Base-by-base conservation (phyloP, 179 eudicot species). In the Drosera spatulata region DNA sequence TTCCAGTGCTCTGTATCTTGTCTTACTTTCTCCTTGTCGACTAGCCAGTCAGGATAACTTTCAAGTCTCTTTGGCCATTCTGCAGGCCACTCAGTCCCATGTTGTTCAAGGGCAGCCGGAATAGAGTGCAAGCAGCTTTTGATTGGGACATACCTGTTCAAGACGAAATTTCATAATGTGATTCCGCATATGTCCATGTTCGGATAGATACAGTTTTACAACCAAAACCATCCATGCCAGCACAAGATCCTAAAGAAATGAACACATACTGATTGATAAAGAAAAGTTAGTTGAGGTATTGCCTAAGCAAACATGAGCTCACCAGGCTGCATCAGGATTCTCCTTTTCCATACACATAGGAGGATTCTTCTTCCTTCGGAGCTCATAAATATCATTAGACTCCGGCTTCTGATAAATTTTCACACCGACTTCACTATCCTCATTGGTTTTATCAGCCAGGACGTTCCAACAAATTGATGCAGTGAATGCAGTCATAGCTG, bases 1-100 rank as follows among this genome's bases (percentile, higher is more conserved):
- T 85, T 83, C 99, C 99, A 94, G 75, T 83, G 99, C 52, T 73
- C 79, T 48, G 82, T 83, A 41, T 94, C 97, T 33, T 91, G 86
- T 62, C 74, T 75, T 55, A 94, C 75, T 67, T 85, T 87, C 60
- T 86, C 96, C 70, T 77, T 83, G 69, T 85, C 78, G 64, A 67
- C 80, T 75, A 85, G 73, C 99, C 99, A 94, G 52, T 94, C 99
- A 3, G 97, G 97, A 68, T 75, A 94, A 41, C 79, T 90, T 69
- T 81, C 75, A 61, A 94, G 97, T 82, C 99, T 85, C 61, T 77
- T 74, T n/a, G 99, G 99, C 99, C 99, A 94, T 79, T 86, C 97
- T 66, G 82, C 85, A 45, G 99, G 99, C 97, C 97, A 86, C 77
- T 94, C 99, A 2, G 81, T 80, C 57, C 99, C 99, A 49, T 78